These are phyloP conservation scores for Henckelia pumila DNA, from an alignment of 257 asterid species.

Conservation along the genomic window DNA sequence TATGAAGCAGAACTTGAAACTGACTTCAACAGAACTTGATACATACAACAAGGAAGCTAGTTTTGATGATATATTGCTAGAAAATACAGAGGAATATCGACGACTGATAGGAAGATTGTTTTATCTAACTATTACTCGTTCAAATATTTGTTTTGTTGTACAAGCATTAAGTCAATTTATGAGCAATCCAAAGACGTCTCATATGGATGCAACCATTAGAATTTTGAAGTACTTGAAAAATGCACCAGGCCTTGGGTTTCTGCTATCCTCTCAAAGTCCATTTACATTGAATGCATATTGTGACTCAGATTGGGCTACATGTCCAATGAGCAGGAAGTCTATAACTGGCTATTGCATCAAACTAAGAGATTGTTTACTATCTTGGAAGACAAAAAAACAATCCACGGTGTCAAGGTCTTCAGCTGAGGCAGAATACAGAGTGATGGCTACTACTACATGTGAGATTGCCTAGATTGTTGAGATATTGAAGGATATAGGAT, in stretches of 20 bases:
- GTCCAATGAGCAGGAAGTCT: background rate
- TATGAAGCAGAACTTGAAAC: background rate
- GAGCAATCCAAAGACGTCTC: background rate
- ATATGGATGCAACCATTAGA: background rate
- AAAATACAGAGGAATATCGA: too few relatives aligned
- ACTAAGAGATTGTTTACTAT: background rate
- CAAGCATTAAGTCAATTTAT: background rate
- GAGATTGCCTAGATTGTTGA: too few relatives aligned
- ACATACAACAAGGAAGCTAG: fast-evolving
- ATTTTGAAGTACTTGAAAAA: background rate
- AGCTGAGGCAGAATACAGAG: background rate
- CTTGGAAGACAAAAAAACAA: background rate
- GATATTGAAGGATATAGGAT: too few relatives aligned
- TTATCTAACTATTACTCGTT: background rate
- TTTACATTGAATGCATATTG: background rate
- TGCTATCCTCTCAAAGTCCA: background rate
- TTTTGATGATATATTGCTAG: fast-evolving
- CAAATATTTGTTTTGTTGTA: background rate
- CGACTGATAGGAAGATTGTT: background rate
- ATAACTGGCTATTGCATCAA: background rate
- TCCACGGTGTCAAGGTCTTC: background rate
- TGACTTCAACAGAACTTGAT: background rate
- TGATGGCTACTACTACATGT: background rate
- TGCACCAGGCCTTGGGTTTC: background rate
- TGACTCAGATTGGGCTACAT: background rate